phyloP scores from a whole-genome alignment of 345 rosid genomes.

The Erodium maritimum region DNA sequence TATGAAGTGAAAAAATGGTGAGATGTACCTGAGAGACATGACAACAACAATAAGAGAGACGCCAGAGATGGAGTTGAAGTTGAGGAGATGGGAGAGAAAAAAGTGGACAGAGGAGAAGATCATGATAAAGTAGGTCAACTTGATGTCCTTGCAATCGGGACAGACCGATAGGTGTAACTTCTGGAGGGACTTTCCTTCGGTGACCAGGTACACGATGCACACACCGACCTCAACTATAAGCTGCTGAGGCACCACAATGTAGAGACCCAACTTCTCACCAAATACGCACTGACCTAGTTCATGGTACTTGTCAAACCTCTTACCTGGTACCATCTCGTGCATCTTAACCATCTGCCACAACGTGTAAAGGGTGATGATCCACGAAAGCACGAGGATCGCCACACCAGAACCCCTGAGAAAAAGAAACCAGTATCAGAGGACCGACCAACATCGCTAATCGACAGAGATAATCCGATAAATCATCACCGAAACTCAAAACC shows the following conservation, averaged over 20 bases:
- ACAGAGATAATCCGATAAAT: too few species aligned
- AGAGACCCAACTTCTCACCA: constrained; percentile 74
- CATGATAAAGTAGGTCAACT: constrained; percentile 59
- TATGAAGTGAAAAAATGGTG: neutral
- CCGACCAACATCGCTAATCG: too few species aligned
- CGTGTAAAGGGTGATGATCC: constrained; percentile 65
- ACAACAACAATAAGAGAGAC: constrained; percentile 71
- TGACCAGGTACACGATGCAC: constrained; percentile 65
- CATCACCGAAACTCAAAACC: too few species aligned
- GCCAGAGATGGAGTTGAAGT: constrained; percentile 66
- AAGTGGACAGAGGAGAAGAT: constrained; percentile 55
- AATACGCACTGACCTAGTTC: constrained; percentile 76
- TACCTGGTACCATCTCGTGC: constrained; percentile 83
- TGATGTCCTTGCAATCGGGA: constrained; percentile 25
- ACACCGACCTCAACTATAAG: constrained; percentile 59
- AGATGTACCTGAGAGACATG: constrained; percentile 56
- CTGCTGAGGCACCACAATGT: constrained; percentile 73
- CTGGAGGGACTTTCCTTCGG: constrained; percentile 53
- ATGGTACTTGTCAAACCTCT: constrained; percentile 61
- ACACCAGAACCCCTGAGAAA: constrained; percentile 69
- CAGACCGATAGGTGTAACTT: constrained; percentile 47
- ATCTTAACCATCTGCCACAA: constrained; percentile 90
- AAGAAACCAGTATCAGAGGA: neutral
- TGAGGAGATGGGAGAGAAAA: constrained; percentile 66
- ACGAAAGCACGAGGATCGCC: constrained; percentile 42